Evolutionary conservation across 352 stramenopile species (phyloP).

Genomic region (Bremia lactucae): DNA sequence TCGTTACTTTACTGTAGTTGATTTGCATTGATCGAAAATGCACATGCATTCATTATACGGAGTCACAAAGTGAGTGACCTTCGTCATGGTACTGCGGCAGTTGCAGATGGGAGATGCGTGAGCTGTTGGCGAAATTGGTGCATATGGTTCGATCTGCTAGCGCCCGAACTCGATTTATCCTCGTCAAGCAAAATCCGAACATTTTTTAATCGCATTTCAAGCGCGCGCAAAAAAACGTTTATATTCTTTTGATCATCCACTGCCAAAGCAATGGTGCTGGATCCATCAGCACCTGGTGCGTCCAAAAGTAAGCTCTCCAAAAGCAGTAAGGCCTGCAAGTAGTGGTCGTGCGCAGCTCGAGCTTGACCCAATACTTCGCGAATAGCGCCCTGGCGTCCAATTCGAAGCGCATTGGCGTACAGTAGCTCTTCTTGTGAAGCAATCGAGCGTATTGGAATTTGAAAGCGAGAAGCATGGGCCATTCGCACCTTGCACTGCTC

Average conservation of each 20-base stretch:
- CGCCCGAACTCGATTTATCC: conserved; percentile 5
- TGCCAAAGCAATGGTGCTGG: conserved; percentile 11
- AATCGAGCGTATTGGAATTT: conserved; percentile 6
- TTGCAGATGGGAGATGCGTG: conserved; percentile 10
- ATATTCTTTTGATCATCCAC: conserved; percentile 47
- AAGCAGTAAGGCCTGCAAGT: conserved; percentile 45
- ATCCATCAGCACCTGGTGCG: conserved; percentile 5
- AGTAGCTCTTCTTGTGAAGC: conserved; percentile 51
- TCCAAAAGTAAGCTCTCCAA: conserved; percentile 57
- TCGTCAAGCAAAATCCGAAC: conserved; percentile 25
- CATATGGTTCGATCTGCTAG: conserved; percentile 4
- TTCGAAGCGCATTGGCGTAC: conserved; percentile 48
- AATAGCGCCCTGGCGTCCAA: conserved; percentile 52
- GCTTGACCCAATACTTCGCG: conserved; percentile 60
- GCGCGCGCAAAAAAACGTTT: conserved; percentile 31
- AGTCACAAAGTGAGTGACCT: conserved; percentile 8
- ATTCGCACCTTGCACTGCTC: conserved; percentile 56
- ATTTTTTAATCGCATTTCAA: conserved; percentile 45
- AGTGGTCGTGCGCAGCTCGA: conserved; percentile 41
- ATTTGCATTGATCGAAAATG: too few relatives aligned
- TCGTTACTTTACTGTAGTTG: too few relatives aligned
- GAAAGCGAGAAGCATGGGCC: conserved; percentile 11
- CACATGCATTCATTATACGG: too few relatives aligned
- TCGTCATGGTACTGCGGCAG: conserved; percentile 11
- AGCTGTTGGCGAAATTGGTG: conserved; percentile 6